A percentile compares a stretch with the other conserved stretches of the same genome.
Evolutionary conservation across 2,329 filamentous ascomycete genomes (phyloP).

Genomic region (Cladophialophora bantiana): DNA sequence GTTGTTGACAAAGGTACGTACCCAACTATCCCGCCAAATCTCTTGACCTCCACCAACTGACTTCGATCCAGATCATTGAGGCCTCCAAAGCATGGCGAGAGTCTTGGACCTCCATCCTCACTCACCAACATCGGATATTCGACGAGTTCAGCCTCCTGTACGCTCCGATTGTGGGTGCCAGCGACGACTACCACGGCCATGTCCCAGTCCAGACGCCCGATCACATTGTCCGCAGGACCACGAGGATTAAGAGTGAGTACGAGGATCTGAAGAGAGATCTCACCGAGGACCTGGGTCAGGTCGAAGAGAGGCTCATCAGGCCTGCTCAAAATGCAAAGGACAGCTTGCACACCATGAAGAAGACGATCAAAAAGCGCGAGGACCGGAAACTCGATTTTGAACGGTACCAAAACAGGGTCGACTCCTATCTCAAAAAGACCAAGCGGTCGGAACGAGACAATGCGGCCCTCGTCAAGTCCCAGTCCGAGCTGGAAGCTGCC

Average conservation of each 20-base stretch:
- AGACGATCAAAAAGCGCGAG: constrained; percentile 84
- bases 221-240: constrained; percentile 68
- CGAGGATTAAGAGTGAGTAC: constrained; percentile 71
- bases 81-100: constrained; percentile 79
- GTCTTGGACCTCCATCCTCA: constrained; percentile 75
- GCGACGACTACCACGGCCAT: constrained; percentile 63
- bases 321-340: constrained; percentile 74
- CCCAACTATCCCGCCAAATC: constrained; percentile 23
- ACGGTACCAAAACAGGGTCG: constrained; percentile 73
- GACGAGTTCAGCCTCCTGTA: constrained; percentile 76
- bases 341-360: constrained; percentile 74
- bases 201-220: constrained; percentile 67
- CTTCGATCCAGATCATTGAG: constrained; percentile 69
- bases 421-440: constrained; percentile 72
- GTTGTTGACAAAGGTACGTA: constrained; percentile 71
- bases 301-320: constrained; percentile 73
- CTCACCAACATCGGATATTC: constrained; percentile 70
- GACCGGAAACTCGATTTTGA: constrained; percentile 85
- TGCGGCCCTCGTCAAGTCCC: constrained; percentile 71
- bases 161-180: constrained; percentile 74
- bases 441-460: constrained; percentile 77
- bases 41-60: constrained; percentile 28
- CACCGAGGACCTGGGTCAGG: constrained; percentile 71
- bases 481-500: constrained; percentile 71
- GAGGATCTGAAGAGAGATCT: constrained; percentile 75